A percentile compares a stretch with the other conserved stretches of the same genome.
Conservation (phyloP, 768 basidiomycete species). For the Russula foetens region DNA sequence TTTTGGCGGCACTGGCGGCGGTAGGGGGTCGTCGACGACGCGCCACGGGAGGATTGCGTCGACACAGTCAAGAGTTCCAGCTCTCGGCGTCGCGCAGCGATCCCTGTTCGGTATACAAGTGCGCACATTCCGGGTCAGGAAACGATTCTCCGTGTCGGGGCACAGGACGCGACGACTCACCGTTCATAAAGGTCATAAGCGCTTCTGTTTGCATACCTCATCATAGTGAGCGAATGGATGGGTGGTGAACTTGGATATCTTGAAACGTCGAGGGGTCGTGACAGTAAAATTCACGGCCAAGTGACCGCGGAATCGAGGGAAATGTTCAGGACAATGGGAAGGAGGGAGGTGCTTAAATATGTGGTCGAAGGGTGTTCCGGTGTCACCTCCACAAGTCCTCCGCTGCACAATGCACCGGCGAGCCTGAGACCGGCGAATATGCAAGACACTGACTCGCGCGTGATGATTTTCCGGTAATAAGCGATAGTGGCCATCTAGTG, state of each 20-base stretch:
- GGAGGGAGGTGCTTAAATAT: not conserved
- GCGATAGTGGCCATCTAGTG: not conserved
- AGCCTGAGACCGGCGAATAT: not conserved
- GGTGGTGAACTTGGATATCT: not conserved
- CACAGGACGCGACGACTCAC: not conserved
- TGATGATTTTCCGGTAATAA: not conserved
- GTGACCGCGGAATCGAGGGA: not conserved
- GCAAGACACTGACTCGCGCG: not conserved
- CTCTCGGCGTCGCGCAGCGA: conserved; percentile 1
- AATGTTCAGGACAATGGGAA: not conserved
- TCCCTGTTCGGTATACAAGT: not conserved
- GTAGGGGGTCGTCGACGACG: not conserved
- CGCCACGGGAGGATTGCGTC: not conserved
- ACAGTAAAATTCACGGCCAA: not conserved
- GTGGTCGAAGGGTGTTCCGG: not conserved
- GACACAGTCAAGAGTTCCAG: not conserved
- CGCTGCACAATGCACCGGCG: not conserved
- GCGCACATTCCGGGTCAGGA: no score
- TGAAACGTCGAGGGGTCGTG: not conserved
- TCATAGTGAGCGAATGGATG: not conserved
- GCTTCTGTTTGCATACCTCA: not conserved
- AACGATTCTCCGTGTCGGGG: no score
- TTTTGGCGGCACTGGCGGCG: conserved; percentile 5
- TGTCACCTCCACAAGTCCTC: not conserved
- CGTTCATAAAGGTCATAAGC: not conserved